Percentiles rank a stretch among this genome's conserved stretches.
Evolutionary conservation across 345 rosid species (phyloP).

Genomic region (Eucalyptus curtisii): DNA sequence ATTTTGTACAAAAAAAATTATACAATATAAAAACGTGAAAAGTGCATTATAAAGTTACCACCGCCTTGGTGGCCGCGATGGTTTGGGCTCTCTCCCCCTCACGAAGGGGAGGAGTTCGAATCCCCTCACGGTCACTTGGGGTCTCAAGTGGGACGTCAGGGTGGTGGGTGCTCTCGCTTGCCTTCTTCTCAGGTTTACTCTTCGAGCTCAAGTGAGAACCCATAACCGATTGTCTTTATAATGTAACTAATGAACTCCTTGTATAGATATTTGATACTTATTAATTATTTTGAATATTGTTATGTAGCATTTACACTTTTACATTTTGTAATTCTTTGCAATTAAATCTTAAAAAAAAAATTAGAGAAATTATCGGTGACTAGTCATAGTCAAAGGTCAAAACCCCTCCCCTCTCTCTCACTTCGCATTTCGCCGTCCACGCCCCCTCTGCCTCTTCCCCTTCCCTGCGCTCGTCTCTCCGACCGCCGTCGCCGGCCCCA

Average conservation of each 20-base stretch:
- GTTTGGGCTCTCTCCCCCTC: too few relatives aligned
- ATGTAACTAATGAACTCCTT: background rate
- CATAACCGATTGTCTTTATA: background rate
- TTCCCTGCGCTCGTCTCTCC: background rate
- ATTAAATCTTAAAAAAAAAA: background rate
- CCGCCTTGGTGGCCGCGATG: too few relatives aligned
- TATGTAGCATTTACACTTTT: background rate
- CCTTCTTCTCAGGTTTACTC: too few relatives aligned
- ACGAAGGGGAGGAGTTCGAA: too few relatives aligned
- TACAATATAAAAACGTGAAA: background rate
- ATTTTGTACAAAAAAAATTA: background rate
- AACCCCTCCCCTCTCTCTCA: background rate
- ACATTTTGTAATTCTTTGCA: background rate
- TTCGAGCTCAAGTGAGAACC: background rate
- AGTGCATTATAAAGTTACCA: background rate
- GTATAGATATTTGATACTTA: too few relatives aligned
- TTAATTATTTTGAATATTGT: too few relatives aligned
- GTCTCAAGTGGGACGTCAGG: too few relatives aligned
- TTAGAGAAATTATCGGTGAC: background rate
- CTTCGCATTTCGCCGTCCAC: background rate
- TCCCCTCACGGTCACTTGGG: too few relatives aligned
- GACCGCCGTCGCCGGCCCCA: background rate
- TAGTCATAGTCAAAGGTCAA: background rate
- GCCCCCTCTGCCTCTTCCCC: background rate
- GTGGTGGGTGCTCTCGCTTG: too few relatives aligned